A percentile compares a stretch with the other conserved stretches of the same genome.
phyloP scores from a whole-genome alignment of 1,284 basidiomycete genomes.

The Microbotryomycetes sp. region DNA sequence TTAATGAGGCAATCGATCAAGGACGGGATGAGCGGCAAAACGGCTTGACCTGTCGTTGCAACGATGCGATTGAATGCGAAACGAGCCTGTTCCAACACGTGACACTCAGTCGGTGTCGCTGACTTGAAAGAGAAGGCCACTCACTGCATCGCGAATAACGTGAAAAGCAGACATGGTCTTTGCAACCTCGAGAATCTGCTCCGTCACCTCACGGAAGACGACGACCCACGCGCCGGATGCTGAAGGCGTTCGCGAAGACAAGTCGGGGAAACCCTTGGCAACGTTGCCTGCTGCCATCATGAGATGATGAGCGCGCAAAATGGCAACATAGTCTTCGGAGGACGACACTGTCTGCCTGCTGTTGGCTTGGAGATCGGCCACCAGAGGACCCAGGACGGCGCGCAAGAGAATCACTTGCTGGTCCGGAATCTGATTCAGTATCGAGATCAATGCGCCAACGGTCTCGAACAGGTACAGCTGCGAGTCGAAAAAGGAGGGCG shows the following conservation, averaged over 20 bases:
- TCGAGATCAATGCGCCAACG: slow-evolving; percentile 72
- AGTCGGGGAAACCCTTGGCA: slow-evolving; percentile 85
- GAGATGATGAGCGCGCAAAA: slow-evolving; percentile 87
- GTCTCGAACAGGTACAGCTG: slow-evolving; percentile 96
- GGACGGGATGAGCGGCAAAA: slow-evolving; percentile 60
- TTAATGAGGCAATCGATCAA: slow-evolving; percentile 82
- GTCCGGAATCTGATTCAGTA: slow-evolving; percentile 57
- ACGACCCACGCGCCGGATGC: slow-evolving; percentile 66
- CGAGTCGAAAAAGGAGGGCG: slow-evolving; percentile 69
- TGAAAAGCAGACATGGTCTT: slow-evolving; percentile 82
- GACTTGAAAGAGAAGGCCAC: slow-evolving; percentile 35
- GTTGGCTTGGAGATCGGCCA: slow-evolving; percentile 55
- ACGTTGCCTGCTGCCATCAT: slow-evolving; percentile 93
- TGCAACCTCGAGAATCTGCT: slow-evolving; percentile 79
- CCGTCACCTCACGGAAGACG: slow-evolving; percentile 79
- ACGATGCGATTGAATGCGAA: slow-evolving; percentile 91
- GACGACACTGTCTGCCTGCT: slow-evolving; percentile 51
- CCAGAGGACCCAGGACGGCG: slow-evolving; percentile 32
- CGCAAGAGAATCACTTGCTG: slow-evolving; percentile 65
- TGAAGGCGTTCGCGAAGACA: slow-evolving; percentile 53
- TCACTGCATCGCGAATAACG: slow-evolving; percentile 84
- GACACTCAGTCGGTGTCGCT: slow-evolving; percentile 20
- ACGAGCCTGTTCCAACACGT: slow-evolving; percentile 55
- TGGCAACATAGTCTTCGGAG: slow-evolving; percentile 56
- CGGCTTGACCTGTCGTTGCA: slow-evolving; percentile 74